Evolutionary conservation across 495 filamentous ascomycete species (phyloP), one percentile per base, ranked within the genome.

Genomic region (Trypethelium eluteriae): DNA sequence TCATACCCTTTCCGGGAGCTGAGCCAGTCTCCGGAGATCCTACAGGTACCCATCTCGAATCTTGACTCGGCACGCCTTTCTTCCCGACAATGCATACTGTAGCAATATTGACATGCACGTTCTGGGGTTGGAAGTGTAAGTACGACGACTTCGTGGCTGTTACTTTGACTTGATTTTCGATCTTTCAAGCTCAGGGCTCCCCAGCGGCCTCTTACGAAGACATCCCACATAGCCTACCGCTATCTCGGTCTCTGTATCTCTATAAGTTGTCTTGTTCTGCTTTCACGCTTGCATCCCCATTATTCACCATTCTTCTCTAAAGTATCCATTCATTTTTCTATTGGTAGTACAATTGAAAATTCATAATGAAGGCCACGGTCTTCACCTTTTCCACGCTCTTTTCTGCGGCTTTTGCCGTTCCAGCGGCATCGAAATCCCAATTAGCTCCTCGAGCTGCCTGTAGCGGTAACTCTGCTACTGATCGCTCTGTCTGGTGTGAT

Each of bases 401-500:
- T 59, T 14, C 53, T 36, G 32, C 53, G 7, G 53, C 53, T 14
- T 59, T 59, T 3, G 53, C 53, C 34, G 7, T 35, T 59, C 53
- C 53, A 14, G 7, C 18, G 5, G 25, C 18, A 10, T 59, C 53
- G 18, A 59, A 59, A 35, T 18, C 53, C 2, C 5, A 59, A 36
- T 5, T 59, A 36, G 32, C 53, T 36, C 53, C 53, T 59, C 53
- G 53, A n/a, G 53, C 63, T 50, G 44, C 49, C 5, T 56, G 63
- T 36, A 10, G 41, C 2, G 63, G 47, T 35, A 65, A 65, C 25
- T 18, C 39, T 39, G 63, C 63, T 12, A 65, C 41, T 56, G 63
- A 65, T 50, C 63, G 63, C 12, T 18, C 25, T 5, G 44, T 57
- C 3, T 75, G 67, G 44, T 75, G 74, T 46, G 72, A 72, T 12